These are phyloP conservation scores for Sclerotinia nivalis DNA, from an alignment of 2,329 filamentous ascomycete genomes.

Conservation along the genomic window DNA sequence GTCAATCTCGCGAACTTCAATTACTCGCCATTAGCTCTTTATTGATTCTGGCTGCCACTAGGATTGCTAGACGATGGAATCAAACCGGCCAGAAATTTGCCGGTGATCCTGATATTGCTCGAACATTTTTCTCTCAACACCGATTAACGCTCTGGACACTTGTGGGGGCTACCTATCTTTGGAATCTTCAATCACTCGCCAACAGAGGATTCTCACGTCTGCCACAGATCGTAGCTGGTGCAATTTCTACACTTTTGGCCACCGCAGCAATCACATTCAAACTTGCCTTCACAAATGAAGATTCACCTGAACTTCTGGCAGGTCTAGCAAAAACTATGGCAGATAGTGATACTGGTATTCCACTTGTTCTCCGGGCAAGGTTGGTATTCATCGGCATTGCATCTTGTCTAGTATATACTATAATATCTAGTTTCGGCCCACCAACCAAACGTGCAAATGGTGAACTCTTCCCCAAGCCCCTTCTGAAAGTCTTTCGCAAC, in stretches of 20 bases:
- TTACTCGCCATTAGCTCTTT: conserved; percentile 38
- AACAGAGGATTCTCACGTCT: conserved; percentile 35
- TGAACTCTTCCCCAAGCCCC: conserved; percentile 23
- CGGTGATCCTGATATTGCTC: conserved; percentile 84
- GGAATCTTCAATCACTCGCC: conserved; percentile 42
- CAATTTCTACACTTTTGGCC: conserved; percentile 47
- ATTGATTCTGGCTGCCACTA: conserved; percentile 59
- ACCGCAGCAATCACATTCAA: conserved; percentile 78
- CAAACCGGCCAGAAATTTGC: conserved; percentile 97
- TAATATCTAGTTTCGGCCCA: conserved; percentile 48
- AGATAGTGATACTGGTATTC: conserved; percentile 32
- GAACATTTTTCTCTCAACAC: conserved; percentile 64
- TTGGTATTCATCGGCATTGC: conserved; percentile 51
- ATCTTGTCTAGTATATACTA: conserved; percentile 41
- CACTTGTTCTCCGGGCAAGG: conserved; percentile 43
- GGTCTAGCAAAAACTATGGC: conserved; percentile 42
- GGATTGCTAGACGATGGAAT: conserved; percentile 81
- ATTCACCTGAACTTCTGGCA: conserved; percentile 78
- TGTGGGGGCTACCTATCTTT: conserved; percentile 67
- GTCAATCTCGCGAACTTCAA: conserved; percentile 24
- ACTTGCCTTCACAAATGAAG: conserved; percentile 80
- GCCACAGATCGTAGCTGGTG: conserved; percentile 36
- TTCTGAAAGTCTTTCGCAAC: not conserved
- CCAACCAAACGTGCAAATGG: conserved; percentile 30
- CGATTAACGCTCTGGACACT: conserved; percentile 72